Conservation (phyloP, 371 early-diverging fungal genomes). For the Syncephalastrum racemosum region DNA sequence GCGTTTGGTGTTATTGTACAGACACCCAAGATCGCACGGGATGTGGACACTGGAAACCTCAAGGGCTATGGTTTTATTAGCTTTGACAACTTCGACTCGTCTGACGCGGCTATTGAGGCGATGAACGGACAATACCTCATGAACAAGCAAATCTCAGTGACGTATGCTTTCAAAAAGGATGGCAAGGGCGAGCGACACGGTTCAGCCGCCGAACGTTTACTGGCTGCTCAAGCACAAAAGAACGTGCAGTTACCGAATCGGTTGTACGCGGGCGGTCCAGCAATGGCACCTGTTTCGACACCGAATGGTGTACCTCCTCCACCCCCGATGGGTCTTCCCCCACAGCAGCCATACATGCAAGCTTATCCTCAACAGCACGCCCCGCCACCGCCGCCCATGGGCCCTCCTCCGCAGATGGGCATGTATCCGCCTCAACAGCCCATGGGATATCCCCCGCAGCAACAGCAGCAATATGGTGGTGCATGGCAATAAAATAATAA, state of each 20-base stretch:
- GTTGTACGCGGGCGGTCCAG: conserved; percentile 66
- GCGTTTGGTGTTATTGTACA: conserved; percentile 91
- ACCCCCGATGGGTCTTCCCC: too few species aligned
- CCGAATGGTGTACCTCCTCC: too few species aligned
- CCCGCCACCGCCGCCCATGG: too few species aligned
- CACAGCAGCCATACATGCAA: too few species aligned
- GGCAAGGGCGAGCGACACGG: conserved; percentile 98
- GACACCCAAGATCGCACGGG: conserved; percentile 89
- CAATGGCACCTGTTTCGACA: conserved; percentile 15
- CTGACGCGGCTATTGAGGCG: conserved; percentile 95
- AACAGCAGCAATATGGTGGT: too few species aligned
- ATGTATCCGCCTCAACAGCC: too few species aligned
- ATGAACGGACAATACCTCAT: conserved; percentile 97
- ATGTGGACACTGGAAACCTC: conserved; percentile 82
- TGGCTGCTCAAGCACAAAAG: conserved; percentile 91
- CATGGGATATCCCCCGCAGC: too few species aligned
- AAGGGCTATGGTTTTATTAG: conserved; percentile 96
- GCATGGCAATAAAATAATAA: too few species aligned
- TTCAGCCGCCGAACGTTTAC: conserved; percentile 93
- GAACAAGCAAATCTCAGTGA: conserved; percentile 89
- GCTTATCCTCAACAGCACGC: too few species aligned
- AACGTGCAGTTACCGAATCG: conserved; percentile 70
- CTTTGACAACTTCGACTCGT: conserved; percentile 92
- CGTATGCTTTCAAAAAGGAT: conserved; percentile 97
- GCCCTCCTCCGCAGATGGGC: too few species aligned